Evolutionary conservation across 768 basidiomycete genomes (phyloP), one percentile per base, ranked within the genome.

Genomic region (Coprinellus aureogranulatus): DNA sequence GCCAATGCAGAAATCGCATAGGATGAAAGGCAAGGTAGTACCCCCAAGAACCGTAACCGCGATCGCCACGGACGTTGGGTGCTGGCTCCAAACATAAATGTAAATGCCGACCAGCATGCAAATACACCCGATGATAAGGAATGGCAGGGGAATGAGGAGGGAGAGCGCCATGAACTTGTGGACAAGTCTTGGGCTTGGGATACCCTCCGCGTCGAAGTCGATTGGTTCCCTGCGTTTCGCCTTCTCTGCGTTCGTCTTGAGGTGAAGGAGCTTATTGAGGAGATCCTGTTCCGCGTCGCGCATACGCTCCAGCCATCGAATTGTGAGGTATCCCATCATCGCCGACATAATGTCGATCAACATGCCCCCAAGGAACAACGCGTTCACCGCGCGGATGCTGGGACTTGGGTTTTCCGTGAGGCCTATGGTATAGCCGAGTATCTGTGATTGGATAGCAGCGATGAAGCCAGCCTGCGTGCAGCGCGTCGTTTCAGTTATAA

Each of bases 321-420:
- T 49, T 20, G 48, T 49, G 48, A 49, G 48, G 27, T 49, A 49
- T 31, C 48, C 48, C 48, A 49, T 49, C 48, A 49, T 49, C 16
- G 48, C 48, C 22, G 48, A 27, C 48, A 49, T 49, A 11, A 49
- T 49, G 48, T 49, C 48, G 27, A 49, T 31, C 22, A 49, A 28
- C 48, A 49, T 27, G 3, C 26, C 48, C 11, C 48, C 48, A 14
- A 49, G 18, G 27, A 49, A 49, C 9, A 49, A n/a, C n/a, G n/a
- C n/a, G n/a, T n/a, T n/a, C n/a, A n/a, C n/a, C n/a, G n/a, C n/a
- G n/a, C n/a, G n/a, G n/a, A n/a, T n/a, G n/a, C n/a, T n/a, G n/a
- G n/a, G n/a, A 14, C 20, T 26, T 5, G 25, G n/a, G n/a, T 20
- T 47, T 8, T 47, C 46, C 20, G 22, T 26, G 16, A 23, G 22